Percentiles rank a stretch among this genome's conserved stretches.
Conservation (phyloP, 192 early-diverging fungal species). For the Entomortierella lignicola region DNA sequence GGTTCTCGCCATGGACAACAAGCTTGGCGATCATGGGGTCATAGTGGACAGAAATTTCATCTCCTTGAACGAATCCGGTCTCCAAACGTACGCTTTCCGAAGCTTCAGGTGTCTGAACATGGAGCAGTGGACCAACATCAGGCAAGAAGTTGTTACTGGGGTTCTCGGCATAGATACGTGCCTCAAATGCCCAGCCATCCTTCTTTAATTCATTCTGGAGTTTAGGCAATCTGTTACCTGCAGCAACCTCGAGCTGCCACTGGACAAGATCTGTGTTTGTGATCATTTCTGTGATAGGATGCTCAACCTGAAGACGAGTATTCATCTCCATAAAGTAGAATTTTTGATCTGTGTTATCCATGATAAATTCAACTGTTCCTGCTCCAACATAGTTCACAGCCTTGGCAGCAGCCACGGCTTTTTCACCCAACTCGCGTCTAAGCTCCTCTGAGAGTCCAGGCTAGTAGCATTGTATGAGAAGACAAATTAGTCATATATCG, state of each 20-base stretch:
- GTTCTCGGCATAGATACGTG: slow-evolving; percentile 98
- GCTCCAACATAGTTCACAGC: slow-evolving; percentile 95
- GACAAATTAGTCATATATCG: background rate
- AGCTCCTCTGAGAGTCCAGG: slow-evolving; percentile 82
- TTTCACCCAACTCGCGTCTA: slow-evolving; percentile 77
- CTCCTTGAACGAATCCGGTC: slow-evolving; percentile 92
- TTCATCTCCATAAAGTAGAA: slow-evolving; percentile 99
- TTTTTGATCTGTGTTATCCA: slow-evolving; percentile 86
- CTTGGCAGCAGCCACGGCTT: slow-evolving; percentile 93
- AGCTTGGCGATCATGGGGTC: slow-evolving; percentile 98
- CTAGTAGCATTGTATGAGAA: background rate
- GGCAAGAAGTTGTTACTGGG: slow-evolving; percentile 89
- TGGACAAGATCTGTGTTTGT: slow-evolving; percentile 93
- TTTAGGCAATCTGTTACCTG: slow-evolving; percentile 86
- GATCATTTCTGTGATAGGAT: slow-evolving; percentile 97
- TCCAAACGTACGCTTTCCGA: slow-evolving; percentile 83
- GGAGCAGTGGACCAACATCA: slow-evolving; percentile 89
- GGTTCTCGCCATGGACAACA: slow-evolving; percentile 84
- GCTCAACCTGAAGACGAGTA: slow-evolving; percentile 94
- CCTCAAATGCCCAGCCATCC: slow-evolving; percentile 95
- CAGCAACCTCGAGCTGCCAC: slow-evolving; percentile 95
- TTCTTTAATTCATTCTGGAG: slow-evolving; percentile 76
- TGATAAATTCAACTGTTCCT: slow-evolving; percentile 97
- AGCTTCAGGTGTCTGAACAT: slow-evolving; percentile 75
- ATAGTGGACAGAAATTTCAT: slow-evolving; percentile 92